Conservation (phyloP, 306 rosid species). For the Quercus mongolica region DNA sequence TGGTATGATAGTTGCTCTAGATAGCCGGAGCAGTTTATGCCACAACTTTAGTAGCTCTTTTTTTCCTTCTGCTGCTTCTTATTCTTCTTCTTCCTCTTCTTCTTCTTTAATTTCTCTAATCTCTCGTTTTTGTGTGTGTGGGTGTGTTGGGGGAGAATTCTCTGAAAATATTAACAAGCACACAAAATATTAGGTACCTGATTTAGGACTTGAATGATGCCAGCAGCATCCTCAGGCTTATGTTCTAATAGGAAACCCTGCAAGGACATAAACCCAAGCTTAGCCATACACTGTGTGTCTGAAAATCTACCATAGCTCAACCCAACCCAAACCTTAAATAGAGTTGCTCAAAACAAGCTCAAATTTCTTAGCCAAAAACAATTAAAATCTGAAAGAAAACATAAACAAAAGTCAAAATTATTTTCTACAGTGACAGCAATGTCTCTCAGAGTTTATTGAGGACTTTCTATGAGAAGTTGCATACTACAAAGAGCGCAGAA, state of each 20-base stretch:
- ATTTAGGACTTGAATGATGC: slow-evolving; percentile 56
- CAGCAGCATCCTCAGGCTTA: slow-evolving; percentile 72
- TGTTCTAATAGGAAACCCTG: slow-evolving; percentile 75
- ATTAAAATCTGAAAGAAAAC: background rate
- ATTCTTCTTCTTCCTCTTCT: background rate
- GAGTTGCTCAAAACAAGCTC: slow-evolving; percentile 1
- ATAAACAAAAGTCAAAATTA: background rate
- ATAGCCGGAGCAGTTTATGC: background rate
- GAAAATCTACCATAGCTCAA: slow-evolving; percentile 9
- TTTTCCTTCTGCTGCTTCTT: background rate
- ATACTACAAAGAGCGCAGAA: background rate
- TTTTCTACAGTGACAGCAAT: slow-evolving; percentile 1
- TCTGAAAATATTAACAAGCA: background rate
- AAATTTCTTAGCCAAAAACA: background rate
- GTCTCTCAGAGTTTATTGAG: background rate
- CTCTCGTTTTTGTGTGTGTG: background rate
- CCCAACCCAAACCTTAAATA: background rate
- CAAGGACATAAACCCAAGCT: slow-evolving; percentile 10
- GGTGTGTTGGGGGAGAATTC: background rate
- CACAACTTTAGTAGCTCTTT: background rate
- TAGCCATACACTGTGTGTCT: background rate
- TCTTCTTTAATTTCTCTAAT: background rate
- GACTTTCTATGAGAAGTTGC: slow-evolving; percentile 2
- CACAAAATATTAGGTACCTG: slow-evolving; percentile 44
- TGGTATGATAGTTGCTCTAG: background rate